A percentile compares a stretch with the other conserved stretches of the same genome.
Evolutionary conservation across 371 early-diverging fungal genomes (phyloP).

Genomic region (Lichtheimia ornata): DNA sequence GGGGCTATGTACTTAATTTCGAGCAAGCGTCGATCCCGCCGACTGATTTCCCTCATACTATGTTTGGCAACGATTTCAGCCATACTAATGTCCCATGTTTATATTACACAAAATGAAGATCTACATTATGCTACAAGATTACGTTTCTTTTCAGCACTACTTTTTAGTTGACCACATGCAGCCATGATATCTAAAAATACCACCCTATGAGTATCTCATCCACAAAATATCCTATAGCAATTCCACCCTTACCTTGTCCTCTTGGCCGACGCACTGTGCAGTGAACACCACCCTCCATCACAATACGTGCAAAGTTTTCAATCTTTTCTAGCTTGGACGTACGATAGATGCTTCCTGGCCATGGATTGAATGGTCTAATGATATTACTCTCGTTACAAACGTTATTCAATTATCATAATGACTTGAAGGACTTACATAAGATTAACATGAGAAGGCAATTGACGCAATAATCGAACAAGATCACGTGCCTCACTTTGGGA

Average conservation of each 20-base stretch:
- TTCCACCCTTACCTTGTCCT: slow-evolving; percentile 54
- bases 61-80: no score
- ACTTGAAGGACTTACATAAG: slow-evolving; percentile 58
- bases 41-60: no score
- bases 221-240: no score
- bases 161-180: slow-evolving; percentile 75
- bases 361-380: slow-evolving; percentile 75
- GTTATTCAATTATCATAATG: neutral
- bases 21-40: no score
- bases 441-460: slow-evolving; percentile 82
- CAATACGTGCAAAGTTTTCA: slow-evolving; percentile 49
- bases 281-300: slow-evolving; percentile 48
- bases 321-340: slow-evolving; percentile 55
- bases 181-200: slow-evolving; percentile 65
- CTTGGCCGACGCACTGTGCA: slow-evolving; percentile 60
- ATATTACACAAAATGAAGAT: no score
- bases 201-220: neutral
- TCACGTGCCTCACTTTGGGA: slow-evolving; percentile 66
- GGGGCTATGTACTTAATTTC: no score
- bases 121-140: neutral
- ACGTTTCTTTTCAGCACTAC: slow-evolving; percentile 20
- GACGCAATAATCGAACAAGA: slow-evolving; percentile 60
- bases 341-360: slow-evolving; percentile 72
- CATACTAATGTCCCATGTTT: no score
- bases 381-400: neutral